A percentile compares a stretch with the other conserved stretches of the same genome.
phyloP scores from a whole-genome alignment of 1,284 basidiomycete species.

The Takashimella koratensis region DNA sequence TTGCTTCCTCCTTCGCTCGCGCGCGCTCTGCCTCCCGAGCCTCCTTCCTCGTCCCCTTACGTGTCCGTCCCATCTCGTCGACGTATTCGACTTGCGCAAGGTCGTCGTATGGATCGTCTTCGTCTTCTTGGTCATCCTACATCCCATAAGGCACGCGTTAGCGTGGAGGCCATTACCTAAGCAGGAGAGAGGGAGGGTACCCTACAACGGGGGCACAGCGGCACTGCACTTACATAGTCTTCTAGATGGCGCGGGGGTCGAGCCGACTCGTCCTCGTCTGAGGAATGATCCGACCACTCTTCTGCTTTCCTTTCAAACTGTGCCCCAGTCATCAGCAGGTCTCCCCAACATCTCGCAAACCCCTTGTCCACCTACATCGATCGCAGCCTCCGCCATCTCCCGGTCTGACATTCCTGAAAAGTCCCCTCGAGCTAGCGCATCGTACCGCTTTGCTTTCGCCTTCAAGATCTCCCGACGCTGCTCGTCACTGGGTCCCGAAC shows the following conservation, averaged over 20 bases:
- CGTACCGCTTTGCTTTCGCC: constrained; percentile 77
- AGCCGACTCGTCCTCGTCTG: constrained; percentile 37
- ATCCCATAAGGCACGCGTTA: neutral
- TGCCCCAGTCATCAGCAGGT: constrained; percentile 1
- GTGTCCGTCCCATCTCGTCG: constrained; percentile 47
- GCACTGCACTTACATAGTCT: neutral
- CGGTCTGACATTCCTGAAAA: constrained; percentile 71
- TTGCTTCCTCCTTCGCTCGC: constrained; percentile 5
- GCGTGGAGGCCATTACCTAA: neutral
- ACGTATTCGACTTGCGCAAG: constrained; percentile 43
- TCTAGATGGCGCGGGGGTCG: constrained; percentile 2
- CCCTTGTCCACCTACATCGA: constrained; percentile 86
- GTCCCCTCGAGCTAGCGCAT: constrained; percentile 73
- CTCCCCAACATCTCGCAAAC: too few species aligned
- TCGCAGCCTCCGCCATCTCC: constrained; percentile 68
- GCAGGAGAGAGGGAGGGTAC: neutral
- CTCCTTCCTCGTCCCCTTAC: constrained; percentile 41
- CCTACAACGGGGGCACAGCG: neutral
- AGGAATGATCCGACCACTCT: constrained; percentile 42
- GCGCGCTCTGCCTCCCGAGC: constrained; percentile 34
- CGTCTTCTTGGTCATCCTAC: constrained; percentile 52
- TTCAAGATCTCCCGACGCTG: constrained; percentile 54
- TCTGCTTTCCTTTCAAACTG: constrained; percentile 69
- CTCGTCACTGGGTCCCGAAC: constrained; percentile 36
- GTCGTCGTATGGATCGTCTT: constrained; percentile 17